Percentiles rank a stretch among this genome's conserved stretches.
Conservation (phyloP, 768 basidiomycete genomes). For the Mycena rosella region DNA sequence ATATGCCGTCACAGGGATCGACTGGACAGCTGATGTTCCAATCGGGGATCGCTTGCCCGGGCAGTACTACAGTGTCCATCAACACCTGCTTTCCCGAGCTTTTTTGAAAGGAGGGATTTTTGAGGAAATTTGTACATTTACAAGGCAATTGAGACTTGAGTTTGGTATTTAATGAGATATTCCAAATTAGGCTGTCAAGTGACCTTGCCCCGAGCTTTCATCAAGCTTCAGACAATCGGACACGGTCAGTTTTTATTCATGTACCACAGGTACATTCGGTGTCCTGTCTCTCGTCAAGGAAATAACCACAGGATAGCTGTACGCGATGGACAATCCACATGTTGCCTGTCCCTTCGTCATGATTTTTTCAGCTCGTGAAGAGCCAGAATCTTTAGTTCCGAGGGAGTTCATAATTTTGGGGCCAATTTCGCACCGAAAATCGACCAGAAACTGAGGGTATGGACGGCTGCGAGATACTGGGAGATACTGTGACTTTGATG, state of each 20-base stretch:
- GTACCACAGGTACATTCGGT: neutral
- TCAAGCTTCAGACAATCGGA: neutral
- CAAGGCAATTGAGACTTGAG: neutral
- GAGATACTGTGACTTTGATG: too few species aligned
- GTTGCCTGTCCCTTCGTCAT: neutral
- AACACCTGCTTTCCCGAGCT: slow-evolving; percentile 1
- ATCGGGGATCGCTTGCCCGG: neutral
- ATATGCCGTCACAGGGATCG: slow-evolving; percentile 1
- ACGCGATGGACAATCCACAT: slow-evolving; percentile 1
- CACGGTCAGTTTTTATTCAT: slow-evolving; percentile 1
- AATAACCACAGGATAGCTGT: neutral
- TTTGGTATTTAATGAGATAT: neutral
- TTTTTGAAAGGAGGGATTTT: slow-evolving; percentile 1
- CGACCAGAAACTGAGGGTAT: too few species aligned
- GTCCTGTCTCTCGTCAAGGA: neutral
- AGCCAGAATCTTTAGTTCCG: neutral
- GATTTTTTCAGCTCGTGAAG: slow-evolving; percentile 1
- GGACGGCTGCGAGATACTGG: too few species aligned
- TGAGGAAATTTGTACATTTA: neutral
- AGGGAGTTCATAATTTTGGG: slow-evolving; percentile 2
- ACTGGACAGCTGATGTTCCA: slow-evolving; percentile 2
- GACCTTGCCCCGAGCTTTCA: slow-evolving; percentile 1
- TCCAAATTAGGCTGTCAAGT: neutral
- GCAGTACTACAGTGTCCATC: neutral
- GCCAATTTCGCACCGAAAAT: slow-evolving; percentile 2